phyloP scores from a whole-genome alignment of 768 basidiomycete species.

The Kwoniella pini region DNA sequence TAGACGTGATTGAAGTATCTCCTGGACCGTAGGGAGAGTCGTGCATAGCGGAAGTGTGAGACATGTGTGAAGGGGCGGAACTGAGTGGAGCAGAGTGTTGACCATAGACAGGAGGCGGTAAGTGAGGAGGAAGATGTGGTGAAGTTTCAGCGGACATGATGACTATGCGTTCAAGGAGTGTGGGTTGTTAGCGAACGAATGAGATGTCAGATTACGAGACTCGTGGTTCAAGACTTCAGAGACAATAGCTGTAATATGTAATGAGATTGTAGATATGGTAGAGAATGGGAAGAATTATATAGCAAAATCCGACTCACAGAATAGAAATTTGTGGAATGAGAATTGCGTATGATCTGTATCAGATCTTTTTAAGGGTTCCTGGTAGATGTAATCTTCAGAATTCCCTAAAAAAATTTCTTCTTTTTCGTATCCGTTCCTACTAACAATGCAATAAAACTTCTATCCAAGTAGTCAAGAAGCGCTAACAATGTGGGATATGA shows the following conservation, averaged over 20 bases:
- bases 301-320: neutral
- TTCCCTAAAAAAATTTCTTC: neutral
- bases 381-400: neutral
- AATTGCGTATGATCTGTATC: neutral
- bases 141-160: constrained; percentile 26
- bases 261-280: neutral
- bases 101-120: constrained; percentile 10
- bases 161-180: neutral
- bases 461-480: too few relatives aligned
- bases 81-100: constrained; percentile 17
- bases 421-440: neutral
- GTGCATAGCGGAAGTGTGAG: neutral
- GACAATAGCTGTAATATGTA: neutral
- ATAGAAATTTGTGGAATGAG: neutral
- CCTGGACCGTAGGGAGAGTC: constrained; percentile 8
- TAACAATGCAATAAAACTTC: too few relatives aligned
- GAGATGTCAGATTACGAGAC: too few relatives aligned
- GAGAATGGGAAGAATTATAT: neutral
- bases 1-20: constrained; percentile 17
- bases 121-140: constrained; percentile 18
- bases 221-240: too few relatives aligned
- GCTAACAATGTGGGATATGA: neutral
- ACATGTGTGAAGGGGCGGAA: constrained; percentile 15
- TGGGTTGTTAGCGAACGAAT: neutral
- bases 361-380: neutral